These are phyloP conservation scores for Achaetomiella virescens DNA, from an alignment of 495 filamentous ascomycete genomes.

Conservation along the genomic window DNA sequence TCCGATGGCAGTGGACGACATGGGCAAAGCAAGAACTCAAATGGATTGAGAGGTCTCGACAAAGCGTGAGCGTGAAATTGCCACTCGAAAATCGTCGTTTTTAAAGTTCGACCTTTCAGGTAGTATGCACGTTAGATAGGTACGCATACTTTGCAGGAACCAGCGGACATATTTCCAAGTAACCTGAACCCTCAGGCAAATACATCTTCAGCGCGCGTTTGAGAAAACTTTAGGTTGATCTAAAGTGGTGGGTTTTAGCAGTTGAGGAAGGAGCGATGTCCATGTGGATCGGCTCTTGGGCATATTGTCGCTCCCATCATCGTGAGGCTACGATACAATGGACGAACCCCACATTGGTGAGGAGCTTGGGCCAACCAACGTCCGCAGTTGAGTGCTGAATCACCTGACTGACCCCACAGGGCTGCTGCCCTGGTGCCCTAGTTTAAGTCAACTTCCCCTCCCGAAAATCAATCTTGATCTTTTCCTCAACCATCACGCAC, in stretches of 20 bases:
- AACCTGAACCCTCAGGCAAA: not conserved
- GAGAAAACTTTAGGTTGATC: no score
- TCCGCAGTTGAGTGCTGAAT: conserved; percentile 4
- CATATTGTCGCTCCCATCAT: no score
- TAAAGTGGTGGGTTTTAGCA: no score
- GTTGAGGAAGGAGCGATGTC: conserved; percentile 2
- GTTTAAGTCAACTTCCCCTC: conserved; percentile 26
- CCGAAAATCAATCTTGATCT: conserved; percentile 21
- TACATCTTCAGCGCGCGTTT: no score
- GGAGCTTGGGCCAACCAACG: conserved; percentile 15
- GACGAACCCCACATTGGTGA: no score
- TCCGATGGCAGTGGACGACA: conserved; percentile 6
- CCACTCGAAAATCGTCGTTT: no score
- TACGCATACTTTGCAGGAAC: not conserved
- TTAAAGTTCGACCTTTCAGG: no score
- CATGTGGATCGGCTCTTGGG: not conserved
- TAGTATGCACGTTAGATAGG: no score
- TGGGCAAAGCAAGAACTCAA: not conserved
- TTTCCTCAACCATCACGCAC: conserved; percentile 28
- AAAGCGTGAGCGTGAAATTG: not conserved
- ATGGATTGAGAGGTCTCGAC: not conserved
- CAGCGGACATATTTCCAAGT: not conserved
- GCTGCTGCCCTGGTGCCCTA: conserved; percentile 32
- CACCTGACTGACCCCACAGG: conserved; percentile 34
- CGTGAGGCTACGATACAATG: not conserved